Evolutionary conservation across 2,329 filamentous ascomycete species (phyloP).

Genomic region (Botrytis pseudocinerea): DNA sequence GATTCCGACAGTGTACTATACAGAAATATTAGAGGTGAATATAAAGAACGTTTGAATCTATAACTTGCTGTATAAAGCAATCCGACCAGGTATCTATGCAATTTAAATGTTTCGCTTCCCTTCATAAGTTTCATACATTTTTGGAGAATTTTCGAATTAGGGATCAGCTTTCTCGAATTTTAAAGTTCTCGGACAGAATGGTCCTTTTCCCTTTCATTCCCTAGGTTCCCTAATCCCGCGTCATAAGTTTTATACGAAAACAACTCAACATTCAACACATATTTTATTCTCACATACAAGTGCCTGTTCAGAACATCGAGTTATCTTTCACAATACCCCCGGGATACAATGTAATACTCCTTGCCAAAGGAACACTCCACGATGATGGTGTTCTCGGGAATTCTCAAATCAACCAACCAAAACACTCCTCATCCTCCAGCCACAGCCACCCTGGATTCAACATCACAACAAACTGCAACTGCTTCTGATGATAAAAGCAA

Average conservation of each 20-base stretch:
- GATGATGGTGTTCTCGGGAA: constrained; percentile 53
- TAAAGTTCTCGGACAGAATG: neutral
- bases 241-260: constrained; percentile 3
- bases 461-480: constrained; percentile 31
- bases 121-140: neutral
- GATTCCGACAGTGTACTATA: neutral
- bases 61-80: neutral
- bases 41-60: neutral
- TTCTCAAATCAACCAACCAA: constrained; percentile 49
- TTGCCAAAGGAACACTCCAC: constrained; percentile 31
- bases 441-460: constrained; percentile 30
- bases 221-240: constrained; percentile 10
- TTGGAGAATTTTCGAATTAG: neutral
- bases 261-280: constrained; percentile 11
- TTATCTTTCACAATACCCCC: neutral
- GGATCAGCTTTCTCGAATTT: constrained; percentile 10
- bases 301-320: neutral
- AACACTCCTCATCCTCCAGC: constrained; percentile 30
- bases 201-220: constrained; percentile 2
- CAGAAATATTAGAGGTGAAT: neutral
- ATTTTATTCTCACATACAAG: constrained; percentile 6
- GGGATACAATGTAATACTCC: constrained; percentile 24
- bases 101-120: neutral
- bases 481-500: constrained; percentile 21
- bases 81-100: neutral